Conservation (phyloP, 257 asterid species). For the Coffea eugenioides region DNA sequence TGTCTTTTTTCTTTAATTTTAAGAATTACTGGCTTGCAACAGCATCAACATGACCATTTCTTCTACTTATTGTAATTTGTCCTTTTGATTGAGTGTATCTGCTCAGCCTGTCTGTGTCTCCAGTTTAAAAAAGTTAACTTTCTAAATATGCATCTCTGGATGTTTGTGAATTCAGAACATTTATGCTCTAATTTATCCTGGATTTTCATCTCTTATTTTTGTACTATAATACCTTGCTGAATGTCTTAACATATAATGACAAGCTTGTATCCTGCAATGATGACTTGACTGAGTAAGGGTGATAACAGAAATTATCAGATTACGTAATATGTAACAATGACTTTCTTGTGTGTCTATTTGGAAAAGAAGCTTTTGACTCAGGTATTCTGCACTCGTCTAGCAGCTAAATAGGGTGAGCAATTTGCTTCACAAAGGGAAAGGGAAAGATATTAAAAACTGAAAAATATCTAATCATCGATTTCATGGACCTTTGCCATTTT, state of each 20-base stretch:
- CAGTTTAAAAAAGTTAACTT: not conserved
- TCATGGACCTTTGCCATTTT: not conserved
- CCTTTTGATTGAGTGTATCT: not conserved
- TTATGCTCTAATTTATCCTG: not conserved
- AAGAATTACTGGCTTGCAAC: not conserved
- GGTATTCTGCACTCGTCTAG: not conserved
- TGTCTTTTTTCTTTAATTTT: not conserved
- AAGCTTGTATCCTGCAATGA: not conserved
- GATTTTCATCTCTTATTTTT: not conserved
- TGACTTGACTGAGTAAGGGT: not conserved
- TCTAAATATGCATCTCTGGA: not conserved
- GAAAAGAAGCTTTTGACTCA: not conserved
- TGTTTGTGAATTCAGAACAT: not conserved
- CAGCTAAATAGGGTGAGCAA: not conserved
- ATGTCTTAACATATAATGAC: not conserved
- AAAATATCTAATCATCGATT: not conserved
- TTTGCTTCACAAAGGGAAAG: not conserved
- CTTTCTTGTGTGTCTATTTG: not conserved
- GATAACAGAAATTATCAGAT: not conserved
- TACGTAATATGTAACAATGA: not conserved
- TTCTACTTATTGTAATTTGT: not conserved
- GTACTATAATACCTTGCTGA: not conserved
- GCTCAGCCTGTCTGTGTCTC: not conserved
- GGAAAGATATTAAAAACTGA: not conserved
- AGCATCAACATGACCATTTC: not conserved